Evolutionary conservation across 768 basidiomycete genomes (phyloP).

Genomic region (Ramaria rubella): DNA sequence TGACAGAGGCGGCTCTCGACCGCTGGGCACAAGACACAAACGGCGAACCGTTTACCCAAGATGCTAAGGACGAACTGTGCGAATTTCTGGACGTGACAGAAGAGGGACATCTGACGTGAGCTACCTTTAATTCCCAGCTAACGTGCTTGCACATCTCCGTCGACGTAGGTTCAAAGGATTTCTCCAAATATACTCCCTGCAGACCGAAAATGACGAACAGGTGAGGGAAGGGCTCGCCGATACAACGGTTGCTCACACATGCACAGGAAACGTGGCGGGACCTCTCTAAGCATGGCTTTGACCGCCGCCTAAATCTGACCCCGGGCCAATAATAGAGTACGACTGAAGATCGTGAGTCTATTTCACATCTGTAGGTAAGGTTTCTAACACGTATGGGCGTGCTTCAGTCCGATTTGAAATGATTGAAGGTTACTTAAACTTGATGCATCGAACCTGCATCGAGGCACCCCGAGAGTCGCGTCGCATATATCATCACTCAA

Average conservation of each 20-base stretch:
- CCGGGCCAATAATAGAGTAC: background rate
- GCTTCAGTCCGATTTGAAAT: too few relatives aligned
- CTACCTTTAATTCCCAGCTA: background rate
- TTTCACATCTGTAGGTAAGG: too few relatives aligned
- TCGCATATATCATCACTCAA: too few relatives aligned
- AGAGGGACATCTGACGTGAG: constrained; percentile 65
- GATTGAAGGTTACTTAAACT: too few relatives aligned
- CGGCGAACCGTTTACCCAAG: constrained; percentile 69
- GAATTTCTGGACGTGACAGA: constrained; percentile 73
- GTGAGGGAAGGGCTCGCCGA: constrained; percentile 19
- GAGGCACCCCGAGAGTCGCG: too few relatives aligned
- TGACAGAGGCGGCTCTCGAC: constrained; percentile 58
- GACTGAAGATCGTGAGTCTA: too few relatives aligned
- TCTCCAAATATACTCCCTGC: constrained; percentile 77
- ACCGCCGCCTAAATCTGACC: constrained; percentile 55
- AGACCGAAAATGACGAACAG: constrained; percentile 77
- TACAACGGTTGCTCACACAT: background rate
- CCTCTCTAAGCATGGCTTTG: constrained; percentile 70
- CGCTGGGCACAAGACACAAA: constrained; percentile 77
- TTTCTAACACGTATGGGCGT: too few relatives aligned
- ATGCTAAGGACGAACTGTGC: constrained; percentile 69
- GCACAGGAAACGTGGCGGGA: constrained; percentile 66
- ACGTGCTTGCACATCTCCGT: background rate
- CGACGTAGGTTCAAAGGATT: constrained; percentile 65
- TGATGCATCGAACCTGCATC: too few relatives aligned